These are phyloP conservation scores for Eremochloa ophiuroides DNA, from an alignment of 176 grass and related monocot genomes.

Conservation along the genomic window DNA sequence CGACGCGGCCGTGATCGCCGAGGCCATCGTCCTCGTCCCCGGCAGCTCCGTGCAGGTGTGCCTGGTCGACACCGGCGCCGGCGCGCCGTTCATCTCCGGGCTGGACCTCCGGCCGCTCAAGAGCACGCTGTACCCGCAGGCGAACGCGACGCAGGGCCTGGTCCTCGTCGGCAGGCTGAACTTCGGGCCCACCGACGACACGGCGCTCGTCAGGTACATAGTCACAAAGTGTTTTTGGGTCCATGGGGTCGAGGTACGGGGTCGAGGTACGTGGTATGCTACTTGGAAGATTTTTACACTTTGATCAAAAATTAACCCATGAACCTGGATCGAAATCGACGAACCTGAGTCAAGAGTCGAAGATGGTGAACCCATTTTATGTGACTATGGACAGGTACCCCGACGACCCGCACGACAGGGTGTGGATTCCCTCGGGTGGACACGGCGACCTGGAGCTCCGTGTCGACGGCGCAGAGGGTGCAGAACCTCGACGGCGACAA, in stretches of 20 bases:
- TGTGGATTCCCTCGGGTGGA: neutral
- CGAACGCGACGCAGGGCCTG: slow-evolving; percentile 22
- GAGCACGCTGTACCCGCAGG: slow-evolving; percentile 5
- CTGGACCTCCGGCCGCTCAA: slow-evolving; percentile 47
- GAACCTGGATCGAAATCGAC: too few relatives aligned
- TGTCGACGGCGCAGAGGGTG: neutral
- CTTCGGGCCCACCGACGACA: neutral
- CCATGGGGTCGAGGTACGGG: too few relatives aligned
- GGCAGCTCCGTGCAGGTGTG: slow-evolving; percentile 40
- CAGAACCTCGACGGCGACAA: neutral
- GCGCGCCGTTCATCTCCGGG: slow-evolving; percentile 53
- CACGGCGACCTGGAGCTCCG: neutral
- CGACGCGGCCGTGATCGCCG: neutral
- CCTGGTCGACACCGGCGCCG: slow-evolving; percentile 38
- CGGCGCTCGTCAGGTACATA: neutral
- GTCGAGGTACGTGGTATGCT: too few relatives aligned
- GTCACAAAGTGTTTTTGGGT: too few relatives aligned
- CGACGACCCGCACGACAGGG: slow-evolving; percentile 21
- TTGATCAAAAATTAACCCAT: too few relatives aligned
- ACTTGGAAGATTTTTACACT: too few relatives aligned
- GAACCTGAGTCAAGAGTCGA: too few relatives aligned
- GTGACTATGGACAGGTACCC: too few relatives aligned
- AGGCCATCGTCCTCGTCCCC: slow-evolving; percentile 19
- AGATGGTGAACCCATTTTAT: too few relatives aligned
- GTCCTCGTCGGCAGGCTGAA: slow-evolving; percentile 18